These are phyloP conservation scores for Sutorius eximius DNA, from an alignment of 1,284 basidiomycete genomes.

Conservation along the genomic window DNA sequence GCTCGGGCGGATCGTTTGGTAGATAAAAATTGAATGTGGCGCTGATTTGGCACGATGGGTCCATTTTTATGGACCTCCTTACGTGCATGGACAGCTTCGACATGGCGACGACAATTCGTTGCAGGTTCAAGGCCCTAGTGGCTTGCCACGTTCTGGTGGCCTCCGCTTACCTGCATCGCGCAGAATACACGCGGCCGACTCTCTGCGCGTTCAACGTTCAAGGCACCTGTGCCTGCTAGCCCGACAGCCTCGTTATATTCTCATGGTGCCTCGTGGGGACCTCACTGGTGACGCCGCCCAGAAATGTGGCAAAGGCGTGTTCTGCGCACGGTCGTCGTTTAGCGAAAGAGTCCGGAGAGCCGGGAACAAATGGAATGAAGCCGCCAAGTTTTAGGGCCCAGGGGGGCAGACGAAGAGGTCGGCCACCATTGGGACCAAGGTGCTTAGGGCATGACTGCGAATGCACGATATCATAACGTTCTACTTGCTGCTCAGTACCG, in stretches of 20 bases:
- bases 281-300: background rate
- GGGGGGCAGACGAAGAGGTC: constrained; percentile 6
- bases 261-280: constrained; percentile 20
- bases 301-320: constrained; percentile 24
- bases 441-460: background rate
- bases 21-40: constrained; percentile 12
- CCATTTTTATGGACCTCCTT: constrained; percentile 27
- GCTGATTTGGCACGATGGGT: background rate
- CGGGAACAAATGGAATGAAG: constrained; percentile 9
- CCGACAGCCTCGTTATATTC: constrained; percentile 20
- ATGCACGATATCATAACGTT: constrained; percentile 5
- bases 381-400: background rate
- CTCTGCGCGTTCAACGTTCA: constrained; percentile 13
- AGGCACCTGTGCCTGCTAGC: background rate
- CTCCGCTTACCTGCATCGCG: background rate
- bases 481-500: constrained; percentile 1
- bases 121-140: background rate
- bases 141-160: constrained; percentile 13
- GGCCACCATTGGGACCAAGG: background rate
- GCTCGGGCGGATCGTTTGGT: constrained; percentile 3
- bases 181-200: constrained; percentile 6
- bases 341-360: constrained; percentile 19
- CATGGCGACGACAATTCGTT: background rate
- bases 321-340: constrained; percentile 13
- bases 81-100: constrained; percentile 16